These are phyloP conservation scores for Dovyalis caffra DNA, from an alignment of 345 rosid genomes.

Conservation along the genomic window DNA sequence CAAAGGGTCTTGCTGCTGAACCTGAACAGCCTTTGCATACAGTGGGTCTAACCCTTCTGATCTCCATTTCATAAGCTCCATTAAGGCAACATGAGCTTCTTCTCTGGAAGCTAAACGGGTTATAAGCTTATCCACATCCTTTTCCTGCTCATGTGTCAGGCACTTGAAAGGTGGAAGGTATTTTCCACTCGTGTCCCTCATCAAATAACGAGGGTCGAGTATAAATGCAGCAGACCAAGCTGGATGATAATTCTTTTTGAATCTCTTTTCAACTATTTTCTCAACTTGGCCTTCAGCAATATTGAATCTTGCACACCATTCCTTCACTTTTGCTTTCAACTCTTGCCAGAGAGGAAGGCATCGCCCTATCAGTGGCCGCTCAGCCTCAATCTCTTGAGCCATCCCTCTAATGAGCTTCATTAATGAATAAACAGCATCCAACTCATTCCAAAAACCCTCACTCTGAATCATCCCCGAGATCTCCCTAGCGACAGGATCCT, in stretches of 20 bases:
- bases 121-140: slow-evolving; percentile 54
- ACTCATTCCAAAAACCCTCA: slow-evolving; percentile 51
- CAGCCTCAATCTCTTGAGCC: slow-evolving; percentile 50
- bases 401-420: slow-evolving; percentile 47
- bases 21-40: slow-evolving; percentile 63
- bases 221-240: slow-evolving; percentile 61
- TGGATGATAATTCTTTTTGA: slow-evolving; percentile 55
- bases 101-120: slow-evolving; percentile 48
- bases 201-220: slow-evolving; percentile 53
- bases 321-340: slow-evolving; percentile 48
- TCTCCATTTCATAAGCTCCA: slow-evolving; percentile 71
- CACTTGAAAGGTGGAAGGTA: slow-evolving; percentile 59
- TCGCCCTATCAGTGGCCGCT: slow-evolving; percentile 51
- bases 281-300: slow-evolving; percentile 39
- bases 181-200: slow-evolving; percentile 45
- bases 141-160: slow-evolving; percentile 53
- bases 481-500: slow-evolving; percentile 45
- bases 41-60: slow-evolving; percentile 59
- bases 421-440: slow-evolving; percentile 50
- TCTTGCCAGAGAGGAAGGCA: slow-evolving; percentile 63
- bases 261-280: slow-evolving; percentile 54
- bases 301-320: slow-evolving; percentile 48
- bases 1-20: slow-evolving; percentile 47
- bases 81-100: slow-evolving; percentile 52
- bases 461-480: slow-evolving; percentile 41